Conservation (phyloP, 1,139 yeast species). For the Candida neerlandica region DNA sequence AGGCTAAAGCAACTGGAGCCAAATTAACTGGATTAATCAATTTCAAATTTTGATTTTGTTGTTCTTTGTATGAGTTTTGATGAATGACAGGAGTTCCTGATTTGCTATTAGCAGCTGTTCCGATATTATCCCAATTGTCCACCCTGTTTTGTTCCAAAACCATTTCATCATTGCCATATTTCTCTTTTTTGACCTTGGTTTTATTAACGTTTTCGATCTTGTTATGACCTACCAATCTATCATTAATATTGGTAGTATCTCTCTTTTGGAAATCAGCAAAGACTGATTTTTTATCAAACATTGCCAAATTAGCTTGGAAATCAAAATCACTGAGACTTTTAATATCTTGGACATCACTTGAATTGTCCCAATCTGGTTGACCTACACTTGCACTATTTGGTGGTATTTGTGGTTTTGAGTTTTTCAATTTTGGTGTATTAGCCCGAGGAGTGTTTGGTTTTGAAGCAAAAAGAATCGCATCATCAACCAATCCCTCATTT, state of each 20-base stretch:
- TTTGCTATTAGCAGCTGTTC: slow-evolving; percentile 18
- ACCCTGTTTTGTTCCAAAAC: slow-evolving; percentile 52
- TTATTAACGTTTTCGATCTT: slow-evolving; percentile 39
- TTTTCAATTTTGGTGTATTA: slow-evolving; percentile 20
- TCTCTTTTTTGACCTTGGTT: slow-evolving; percentile 38
- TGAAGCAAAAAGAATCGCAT: slow-evolving; percentile 30
- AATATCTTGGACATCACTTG: slow-evolving; percentile 47
- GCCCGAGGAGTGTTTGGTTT: slow-evolving; percentile 16
- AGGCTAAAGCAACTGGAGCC: slow-evolving; percentile 56
- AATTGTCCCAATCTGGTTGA: slow-evolving; percentile 49
- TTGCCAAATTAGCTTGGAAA: slow-evolving; percentile 77
- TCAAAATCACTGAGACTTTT: slow-evolving; percentile 74
- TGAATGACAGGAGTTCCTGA: slow-evolving; percentile 9
- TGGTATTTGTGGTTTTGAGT: slow-evolving; percentile 1
- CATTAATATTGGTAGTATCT: slow-evolving; percentile 62
- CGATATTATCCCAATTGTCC: slow-evolving; percentile 61
- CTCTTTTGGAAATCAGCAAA: slow-evolving; percentile 72
- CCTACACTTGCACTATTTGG: not conserved
- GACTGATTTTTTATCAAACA: slow-evolving; percentile 80
- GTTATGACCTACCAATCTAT: slow-evolving; percentile 78
- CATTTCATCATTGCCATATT: slow-evolving; percentile 75
- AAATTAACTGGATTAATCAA: slow-evolving; percentile 27
- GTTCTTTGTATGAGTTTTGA: slow-evolving; percentile 10
- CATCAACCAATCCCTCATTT: slow-evolving; percentile 22
- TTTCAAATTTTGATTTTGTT: slow-evolving; percentile 17